Evolutionary conservation across 208 protist genomes (phyloP), one percentile per base, ranked within the genome.

Genomic region (Wallacemonas sp.): DNA sequence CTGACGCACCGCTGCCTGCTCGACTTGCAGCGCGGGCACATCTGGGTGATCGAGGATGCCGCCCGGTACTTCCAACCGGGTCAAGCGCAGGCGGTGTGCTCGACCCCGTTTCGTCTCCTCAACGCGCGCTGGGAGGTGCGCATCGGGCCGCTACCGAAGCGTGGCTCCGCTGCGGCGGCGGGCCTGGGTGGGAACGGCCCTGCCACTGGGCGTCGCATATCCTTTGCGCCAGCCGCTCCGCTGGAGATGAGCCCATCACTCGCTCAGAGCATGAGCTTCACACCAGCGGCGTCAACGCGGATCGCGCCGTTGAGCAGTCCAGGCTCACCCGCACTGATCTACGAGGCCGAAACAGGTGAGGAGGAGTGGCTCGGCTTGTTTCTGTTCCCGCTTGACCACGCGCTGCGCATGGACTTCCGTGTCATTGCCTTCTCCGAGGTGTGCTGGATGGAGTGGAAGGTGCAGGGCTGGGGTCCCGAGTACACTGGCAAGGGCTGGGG

Each of bases 401-500:
- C 57, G 19, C 30, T 72, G 57, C 87, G 87, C 17, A 52, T 93
- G 32, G 83, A 93, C 70, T 93, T 86, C 61, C 83, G 87, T 48
- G 73, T 90, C 23, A 83, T 83, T 11, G 76, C 77, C 62, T 93
- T 93, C 33, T 90, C 83, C 1, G 81, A 86, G 36, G 68, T 84
- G 60, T 65, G 68, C 33, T 93, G 87, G 84, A 66, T 63, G 61
- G 87, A 88, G 74, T 90, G 87, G 83, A 58, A 74, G 61, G 81
- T 88, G 61, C 67, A 61, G 29, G 87, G 76, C 9, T 93, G 87
- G 84, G 46, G 54, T 32, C n/a, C 52, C 24, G 54, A 54, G 26
- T 90, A 78, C 72, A 66, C 65, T 0, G 83, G 87, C n/a, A 85
- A 78, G 33, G 83, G 83, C 2, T 93, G 87, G 84, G 87, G 87